A percentile compares a stretch with the other conserved stretches of the same genome.
These are phyloP conservation scores for Vigna unguiculata DNA, from an alignment of 306 rosid genomes.

Conservation along the genomic window DNA sequence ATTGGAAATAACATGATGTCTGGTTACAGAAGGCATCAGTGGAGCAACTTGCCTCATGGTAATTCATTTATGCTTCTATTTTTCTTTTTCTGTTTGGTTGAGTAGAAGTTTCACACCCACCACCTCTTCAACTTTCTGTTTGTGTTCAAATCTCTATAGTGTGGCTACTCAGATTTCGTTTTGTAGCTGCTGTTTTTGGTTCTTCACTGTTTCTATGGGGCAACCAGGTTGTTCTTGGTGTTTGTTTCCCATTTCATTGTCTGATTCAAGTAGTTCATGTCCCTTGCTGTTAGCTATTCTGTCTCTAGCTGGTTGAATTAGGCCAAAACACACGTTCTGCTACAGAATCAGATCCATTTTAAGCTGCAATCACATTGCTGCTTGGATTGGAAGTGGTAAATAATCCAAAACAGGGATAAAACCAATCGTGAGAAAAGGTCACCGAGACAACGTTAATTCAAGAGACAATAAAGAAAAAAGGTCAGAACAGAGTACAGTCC, in stretches of 20 bases:
- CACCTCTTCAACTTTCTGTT: not conserved
- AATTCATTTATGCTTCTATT: not conserved
- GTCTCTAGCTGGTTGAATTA: not conserved
- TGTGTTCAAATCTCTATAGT: not conserved
- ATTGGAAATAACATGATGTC: slow-evolving; percentile 27
- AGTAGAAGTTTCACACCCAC: not conserved
- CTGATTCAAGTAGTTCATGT: slow-evolving; percentile 5
- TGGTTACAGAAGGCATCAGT: slow-evolving; percentile 1
- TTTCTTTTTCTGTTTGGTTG: not conserved
- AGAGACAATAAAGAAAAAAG: no score
- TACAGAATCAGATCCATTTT: not conserved
- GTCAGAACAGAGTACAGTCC: no score
- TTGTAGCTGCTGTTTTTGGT: not conserved
- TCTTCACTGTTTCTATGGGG: not conserved
- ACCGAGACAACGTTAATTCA: no score
- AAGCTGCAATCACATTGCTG: not conserved
- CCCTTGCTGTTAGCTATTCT: not conserved
- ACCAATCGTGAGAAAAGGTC: no score
- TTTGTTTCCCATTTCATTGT: not conserved
- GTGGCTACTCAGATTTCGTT: not conserved
- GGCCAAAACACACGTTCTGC: not conserved
- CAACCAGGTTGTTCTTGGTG: not conserved
- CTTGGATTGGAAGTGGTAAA: not conserved
- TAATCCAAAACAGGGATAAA: not conserved
- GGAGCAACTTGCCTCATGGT: slow-evolving; percentile 21